phyloP scores from a whole-genome alignment of 2,329 filamentous ascomycete genomes.

The Cladosporium sp. region DNA sequence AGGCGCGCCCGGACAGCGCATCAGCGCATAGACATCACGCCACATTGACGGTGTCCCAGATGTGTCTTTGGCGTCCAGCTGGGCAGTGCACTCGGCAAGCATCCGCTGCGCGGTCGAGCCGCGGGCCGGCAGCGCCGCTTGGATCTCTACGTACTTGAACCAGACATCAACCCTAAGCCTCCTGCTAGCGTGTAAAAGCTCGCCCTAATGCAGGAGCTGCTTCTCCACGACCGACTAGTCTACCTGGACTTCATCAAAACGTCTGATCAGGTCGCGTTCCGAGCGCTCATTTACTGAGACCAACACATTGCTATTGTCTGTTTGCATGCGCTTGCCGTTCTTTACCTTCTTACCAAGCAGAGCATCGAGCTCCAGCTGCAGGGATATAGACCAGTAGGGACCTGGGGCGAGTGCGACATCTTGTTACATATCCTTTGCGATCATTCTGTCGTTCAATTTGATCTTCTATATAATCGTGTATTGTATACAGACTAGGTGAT shows the following conservation, averaged over 20 bases:
- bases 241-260: neutral
- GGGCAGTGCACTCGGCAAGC: neutral
- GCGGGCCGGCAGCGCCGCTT: neutral
- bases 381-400: neutral
- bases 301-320: neutral
- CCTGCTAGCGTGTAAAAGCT: neutral
- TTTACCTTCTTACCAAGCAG: neutral
- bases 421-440: neutral
- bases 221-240: neutral
- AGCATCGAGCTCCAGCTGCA: neutral
- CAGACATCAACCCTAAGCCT: neutral
- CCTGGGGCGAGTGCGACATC: neutral
- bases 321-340: neutral
- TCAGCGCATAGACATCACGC: neutral
- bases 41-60: neutral
- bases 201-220: neutral
- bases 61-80: neutral
- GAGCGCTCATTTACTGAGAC: constrained; percentile 1
- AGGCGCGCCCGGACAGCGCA: neutral
- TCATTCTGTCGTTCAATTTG: neutral
- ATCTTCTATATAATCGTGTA: neutral
- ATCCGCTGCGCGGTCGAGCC: neutral
- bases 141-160: neutral
- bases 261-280: neutral
- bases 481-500: neutral